These are phyloP conservation scores for Botryotinia globosa DNA, from an alignment of 2,329 filamentous ascomycete species.

Conservation along the genomic window DNA sequence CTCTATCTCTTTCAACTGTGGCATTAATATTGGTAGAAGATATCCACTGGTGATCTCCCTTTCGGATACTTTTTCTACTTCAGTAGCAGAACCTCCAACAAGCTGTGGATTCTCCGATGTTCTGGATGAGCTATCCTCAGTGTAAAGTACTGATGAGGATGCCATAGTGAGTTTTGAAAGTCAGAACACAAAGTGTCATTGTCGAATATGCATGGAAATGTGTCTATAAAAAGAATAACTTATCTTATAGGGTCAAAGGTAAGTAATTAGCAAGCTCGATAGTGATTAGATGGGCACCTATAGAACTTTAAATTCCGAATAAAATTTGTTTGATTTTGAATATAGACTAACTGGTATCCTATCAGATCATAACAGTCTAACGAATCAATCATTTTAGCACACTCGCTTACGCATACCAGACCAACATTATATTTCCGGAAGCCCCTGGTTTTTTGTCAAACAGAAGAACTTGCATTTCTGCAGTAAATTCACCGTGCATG, in stretches of 20 bases:
- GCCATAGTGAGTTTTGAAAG: neutral
- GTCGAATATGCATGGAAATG: neutral
- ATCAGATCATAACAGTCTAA: neutral
- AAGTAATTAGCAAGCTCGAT: neutral
- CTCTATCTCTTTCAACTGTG: neutral
- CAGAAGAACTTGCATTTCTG: neutral
- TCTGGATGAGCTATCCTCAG: neutral
- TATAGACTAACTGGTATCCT: neutral
- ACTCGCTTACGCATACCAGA: too few species aligned
- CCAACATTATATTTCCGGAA: neutral
- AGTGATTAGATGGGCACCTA: neutral
- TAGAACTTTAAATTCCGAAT: neutral
- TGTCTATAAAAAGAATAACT: neutral
- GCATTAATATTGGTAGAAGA: neutral
- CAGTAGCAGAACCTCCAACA: neutral
- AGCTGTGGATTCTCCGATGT: neutral
- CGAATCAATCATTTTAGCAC: too few species aligned
- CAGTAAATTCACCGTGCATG: neutral
- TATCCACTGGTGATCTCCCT: too few species aligned
- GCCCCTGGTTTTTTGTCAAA: neutral
- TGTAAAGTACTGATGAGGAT: neutral
- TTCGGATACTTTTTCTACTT: neutral
- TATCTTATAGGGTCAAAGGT: neutral
- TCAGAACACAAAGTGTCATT: neutral
- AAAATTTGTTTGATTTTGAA: neutral